A percentile compares a stretch with the other conserved stretches of the same genome.
phyloP scores from a whole-genome alignment of 495 filamentous ascomycete genomes.

The Elaphomyces granulatus region DNA sequence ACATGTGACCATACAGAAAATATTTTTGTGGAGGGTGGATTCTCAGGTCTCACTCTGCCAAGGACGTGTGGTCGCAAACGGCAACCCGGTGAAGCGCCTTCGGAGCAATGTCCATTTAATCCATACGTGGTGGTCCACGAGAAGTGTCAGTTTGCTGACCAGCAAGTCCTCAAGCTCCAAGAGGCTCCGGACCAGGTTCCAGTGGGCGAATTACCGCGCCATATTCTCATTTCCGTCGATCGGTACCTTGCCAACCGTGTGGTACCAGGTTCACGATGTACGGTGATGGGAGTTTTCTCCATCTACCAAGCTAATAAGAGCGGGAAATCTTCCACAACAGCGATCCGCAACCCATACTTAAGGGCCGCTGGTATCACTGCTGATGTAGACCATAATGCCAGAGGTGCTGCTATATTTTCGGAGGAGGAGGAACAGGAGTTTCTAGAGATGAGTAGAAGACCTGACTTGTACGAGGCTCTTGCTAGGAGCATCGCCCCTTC shows the following conservation, averaged over 20 bases:
- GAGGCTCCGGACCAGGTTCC: slow-evolving; percentile 97
- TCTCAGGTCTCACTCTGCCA: slow-evolving; percentile 72
- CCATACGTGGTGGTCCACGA: slow-evolving; percentile 94
- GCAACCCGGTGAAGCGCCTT: slow-evolving; percentile 39
- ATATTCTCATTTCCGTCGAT: slow-evolving; percentile 89
- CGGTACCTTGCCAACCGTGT: slow-evolving; percentile 93
- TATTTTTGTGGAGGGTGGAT: slow-evolving; percentile 65
- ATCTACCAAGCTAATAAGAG: slow-evolving; percentile 87
- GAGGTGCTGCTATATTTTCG: slow-evolving; percentile 72
- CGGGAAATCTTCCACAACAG: slow-evolving; percentile 75
- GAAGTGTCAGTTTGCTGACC: slow-evolving; percentile 89
- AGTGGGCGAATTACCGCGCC: slow-evolving; percentile 88
- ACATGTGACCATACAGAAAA: slow-evolving; percentile 64
- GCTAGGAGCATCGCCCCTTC: slow-evolving; percentile 90
- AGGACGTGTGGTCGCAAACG: slow-evolving; percentile 53
- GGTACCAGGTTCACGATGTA: slow-evolving; percentile 88
- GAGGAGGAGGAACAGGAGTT: slow-evolving; percentile 98
- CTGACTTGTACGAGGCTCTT: slow-evolving; percentile 84
- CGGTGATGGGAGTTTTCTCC: slow-evolving; percentile 93
- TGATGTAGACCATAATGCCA: slow-evolving; percentile 78
- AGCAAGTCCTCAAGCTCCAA: slow-evolving; percentile 95
- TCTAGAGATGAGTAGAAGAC: slow-evolving; percentile 75
- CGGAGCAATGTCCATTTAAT: slow-evolving; percentile 73
- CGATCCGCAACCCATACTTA: slow-evolving; percentile 93
- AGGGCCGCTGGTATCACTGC: slow-evolving; percentile 84